Base-by-base conservation (phyloP, 192 early-diverging fungal species). In the Coemansia brasiliensis region DNA sequence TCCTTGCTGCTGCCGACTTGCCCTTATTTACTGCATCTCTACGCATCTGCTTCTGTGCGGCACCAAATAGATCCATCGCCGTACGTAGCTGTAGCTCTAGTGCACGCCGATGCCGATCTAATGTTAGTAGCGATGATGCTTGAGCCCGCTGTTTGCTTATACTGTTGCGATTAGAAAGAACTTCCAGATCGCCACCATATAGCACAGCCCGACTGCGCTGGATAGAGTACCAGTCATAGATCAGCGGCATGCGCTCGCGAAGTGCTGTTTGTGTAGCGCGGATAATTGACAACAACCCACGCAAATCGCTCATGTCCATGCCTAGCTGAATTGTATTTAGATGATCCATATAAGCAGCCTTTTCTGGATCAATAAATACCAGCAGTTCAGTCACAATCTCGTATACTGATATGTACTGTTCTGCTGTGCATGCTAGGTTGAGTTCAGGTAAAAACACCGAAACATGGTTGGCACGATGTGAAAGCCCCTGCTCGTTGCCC, bases 351-450 rank as follows among this genome's bases (percentile, higher is more conserved):
- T 90, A 82, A 35, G 88, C 86, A 21, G 87, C 89, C 48, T 85
- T 84, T 0, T 83, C 83, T 5, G 94, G 91, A 58, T 94, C 94
- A 18, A 84, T 86, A 56, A 92, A 95, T 15, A 93, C 83, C 9
- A 95, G 72, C 18, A 95, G 79, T 44, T 93, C 90, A 0, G 79
- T 83, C 18, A 91, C 86, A 13, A 90, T 84, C 61, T 94, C 84
- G 52, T 85, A 82, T 3, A 92, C 72, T 1, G 85, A 73, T 27
- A 82, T 79, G 69, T 88, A 94, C 78, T 93, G 92, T 44, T 69
- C 69, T 7, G 94, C 87, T 25, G 87, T 91, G 17, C 86, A 88
- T 6, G 84, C 87, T 17, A 93, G 74, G 16, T 75, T 65, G 32
- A 95, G 79, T 38, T 84, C 85, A 0, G 92, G 92, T 65, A 96